Base-by-base conservation (phyloP, 352 stramenopile species). In the Globisporangium uncinulatum region DNA sequence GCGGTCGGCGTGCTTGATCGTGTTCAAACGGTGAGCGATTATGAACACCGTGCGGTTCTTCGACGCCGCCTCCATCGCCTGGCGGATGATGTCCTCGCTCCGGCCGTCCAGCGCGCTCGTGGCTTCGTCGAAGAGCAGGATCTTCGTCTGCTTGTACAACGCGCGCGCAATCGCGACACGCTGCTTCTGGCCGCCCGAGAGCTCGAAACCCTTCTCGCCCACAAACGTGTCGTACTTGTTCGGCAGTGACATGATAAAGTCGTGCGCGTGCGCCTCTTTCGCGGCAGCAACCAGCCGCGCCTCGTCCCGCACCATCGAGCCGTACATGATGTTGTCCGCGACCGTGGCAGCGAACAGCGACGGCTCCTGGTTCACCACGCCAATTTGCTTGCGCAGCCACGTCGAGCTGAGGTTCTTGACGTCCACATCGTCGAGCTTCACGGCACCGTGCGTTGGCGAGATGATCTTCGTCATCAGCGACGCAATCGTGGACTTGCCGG, bases 181-280 rank as follows among this genome's bases (percentile, higher is more conserved):
- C 76, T 99, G 97, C 70, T 99, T 98, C 72, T 99, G 94, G 31
- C 95, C 95, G 49, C 96, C 97, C 17, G 79, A 97, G 0, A 99
- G 76, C 69, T 98, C 97, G 19, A 98, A 77, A 13, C 97, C 97
- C 54, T 98, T 94, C 73, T 99, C 96, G 46, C 97, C 95, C 11
- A 99, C 96, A 49, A 97, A 85, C 1, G 97, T 99, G 39, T 99
- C 89, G 75, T 97, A 99, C 62, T 96, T 79, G 49, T 98, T 76
- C 1, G 90, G 87, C 51, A 99, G 56, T 48, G 69, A 67, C 63
- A 74, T 72, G 48, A 92, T 86, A 46, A 94, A 94, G 11, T 93
- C 85, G 52, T 93, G 79, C 6, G 77, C 79, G 31, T 92, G 72
- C 14, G 86, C 85, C 51, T 81, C 66, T 62, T 91, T 89, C 4